Conservation (phyloP, 2,329 filamentous ascomycete genomes). For the Diaporthe nobilis region DNA sequence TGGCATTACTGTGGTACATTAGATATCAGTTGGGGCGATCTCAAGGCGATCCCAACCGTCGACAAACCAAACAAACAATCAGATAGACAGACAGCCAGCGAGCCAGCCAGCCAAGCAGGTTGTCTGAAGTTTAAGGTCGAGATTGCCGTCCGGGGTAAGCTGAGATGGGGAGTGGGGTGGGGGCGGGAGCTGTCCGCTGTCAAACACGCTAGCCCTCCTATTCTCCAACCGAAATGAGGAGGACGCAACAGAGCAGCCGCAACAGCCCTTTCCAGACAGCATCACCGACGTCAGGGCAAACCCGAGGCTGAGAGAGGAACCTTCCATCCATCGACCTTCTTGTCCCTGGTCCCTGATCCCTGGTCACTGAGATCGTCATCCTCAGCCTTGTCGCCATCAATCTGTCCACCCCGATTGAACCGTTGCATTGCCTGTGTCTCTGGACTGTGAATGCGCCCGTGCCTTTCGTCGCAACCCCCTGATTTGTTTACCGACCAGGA, state of each 20-base stretch:
- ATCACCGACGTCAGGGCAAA: conserved; percentile 41
- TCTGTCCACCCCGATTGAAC: conserved; percentile 2
- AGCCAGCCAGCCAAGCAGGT: conserved; percentile 10
- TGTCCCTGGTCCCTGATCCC: background rate
- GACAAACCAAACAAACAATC: background rate
- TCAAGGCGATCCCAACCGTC: background rate
- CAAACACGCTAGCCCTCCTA: conserved; percentile 39
- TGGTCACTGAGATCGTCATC: conserved; percentile 12
- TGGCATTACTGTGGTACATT: background rate
- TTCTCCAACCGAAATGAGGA: conserved; percentile 33
- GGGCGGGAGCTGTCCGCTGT: conserved; percentile 40
- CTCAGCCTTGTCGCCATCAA: conserved; percentile 13
- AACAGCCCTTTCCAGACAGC: conserved; percentile 33
- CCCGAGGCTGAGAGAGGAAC: conserved; percentile 36
- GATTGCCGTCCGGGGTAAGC: conserved; percentile 34
- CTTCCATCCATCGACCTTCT: conserved; percentile 15
- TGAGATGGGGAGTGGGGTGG: conserved; percentile 33
- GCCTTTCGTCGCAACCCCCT: conserved; percentile 31
- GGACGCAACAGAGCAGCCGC: conserved; percentile 32
- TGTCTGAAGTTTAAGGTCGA: conserved; percentile 22
- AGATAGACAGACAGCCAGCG: background rate
- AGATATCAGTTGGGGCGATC: background rate
- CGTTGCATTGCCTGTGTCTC: conserved; percentile 1
- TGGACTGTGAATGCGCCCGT: background rate
- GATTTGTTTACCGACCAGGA: conserved; percentile 30